Conservation (phyloP, 768 basidiomycete genomes). For the Calocybe cyanea region DNA sequence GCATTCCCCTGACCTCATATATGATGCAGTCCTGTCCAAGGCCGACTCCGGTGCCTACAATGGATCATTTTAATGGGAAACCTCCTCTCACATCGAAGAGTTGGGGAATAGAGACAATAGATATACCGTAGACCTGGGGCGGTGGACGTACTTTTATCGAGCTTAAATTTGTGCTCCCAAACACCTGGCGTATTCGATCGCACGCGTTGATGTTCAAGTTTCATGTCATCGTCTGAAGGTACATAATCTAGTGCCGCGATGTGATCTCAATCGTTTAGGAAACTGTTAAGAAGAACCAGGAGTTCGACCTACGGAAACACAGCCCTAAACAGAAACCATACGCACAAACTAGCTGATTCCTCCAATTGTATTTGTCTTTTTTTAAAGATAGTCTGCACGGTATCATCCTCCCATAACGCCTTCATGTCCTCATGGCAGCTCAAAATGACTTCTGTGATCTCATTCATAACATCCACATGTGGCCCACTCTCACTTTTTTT, state of each 20-base stretch:
- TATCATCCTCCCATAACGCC: constrained; percentile 52
- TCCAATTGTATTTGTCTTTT: constrained; percentile 49
- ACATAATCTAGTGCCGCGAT: constrained; percentile 53
- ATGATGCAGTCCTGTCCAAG: constrained; percentile 56
- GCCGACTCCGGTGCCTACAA: constrained; percentile 17
- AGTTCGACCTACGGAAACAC: neutral
- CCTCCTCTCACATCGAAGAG: too few species aligned
- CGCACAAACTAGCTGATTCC: constrained; percentile 59
- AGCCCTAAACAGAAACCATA: constrained; percentile 14
- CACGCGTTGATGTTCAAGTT: too few species aligned
- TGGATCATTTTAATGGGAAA: neutral
- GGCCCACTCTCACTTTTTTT: neutral
- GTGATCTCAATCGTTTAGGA: constrained; percentile 62
- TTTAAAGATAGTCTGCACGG: constrained; percentile 41
- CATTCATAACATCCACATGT: constrained; percentile 15
- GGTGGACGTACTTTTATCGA: constrained; percentile 34
- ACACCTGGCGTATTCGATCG: constrained; percentile 67
- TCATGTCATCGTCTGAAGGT: constrained; percentile 59
- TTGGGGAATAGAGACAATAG: neutral
- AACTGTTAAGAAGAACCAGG: constrained; percentile 39
- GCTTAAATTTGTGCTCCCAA: constrained; percentile 58
- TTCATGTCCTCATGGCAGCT: constrained; percentile 50
- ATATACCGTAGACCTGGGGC: constrained; percentile 7
- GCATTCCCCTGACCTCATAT: constrained; percentile 67
- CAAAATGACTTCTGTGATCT: constrained; percentile 50